Conservation (phyloP, 495 filamentous ascomycete species). For the Penicillium paxilli region DNA sequence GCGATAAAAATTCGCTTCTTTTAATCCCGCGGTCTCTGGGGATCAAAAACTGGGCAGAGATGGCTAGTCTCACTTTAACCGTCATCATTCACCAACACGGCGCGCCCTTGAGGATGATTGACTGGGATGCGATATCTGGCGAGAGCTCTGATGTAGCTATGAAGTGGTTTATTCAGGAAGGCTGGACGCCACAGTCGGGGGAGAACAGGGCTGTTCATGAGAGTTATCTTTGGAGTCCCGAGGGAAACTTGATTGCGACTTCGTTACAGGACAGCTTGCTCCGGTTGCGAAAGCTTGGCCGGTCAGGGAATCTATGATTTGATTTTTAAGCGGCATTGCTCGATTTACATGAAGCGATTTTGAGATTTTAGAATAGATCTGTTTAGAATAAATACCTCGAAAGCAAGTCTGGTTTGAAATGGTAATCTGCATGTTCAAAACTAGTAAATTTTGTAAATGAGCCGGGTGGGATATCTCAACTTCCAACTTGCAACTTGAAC, state of each 20-base stretch:
- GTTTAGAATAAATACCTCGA: no score
- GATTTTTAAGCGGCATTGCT: background rate
- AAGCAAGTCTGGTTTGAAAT: no score
- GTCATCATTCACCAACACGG: constrained; percentile 59
- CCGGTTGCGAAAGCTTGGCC: constrained; percentile 19
- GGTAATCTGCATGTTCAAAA: no score
- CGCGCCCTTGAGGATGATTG: constrained; percentile 40
- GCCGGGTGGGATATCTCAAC: no score
- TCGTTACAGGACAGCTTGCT: constrained; percentile 64
- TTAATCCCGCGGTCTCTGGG: constrained; percentile 61
- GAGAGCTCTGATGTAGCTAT: constrained; percentile 28
- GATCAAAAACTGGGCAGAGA: constrained; percentile 50
- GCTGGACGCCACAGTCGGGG: constrained; percentile 54
- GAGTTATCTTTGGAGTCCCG: constrained; percentile 63
- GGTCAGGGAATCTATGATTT: constrained; percentile 26
- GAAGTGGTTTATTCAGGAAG: constrained; percentile 72
- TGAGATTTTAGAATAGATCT: no score
- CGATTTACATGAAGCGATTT: no score
- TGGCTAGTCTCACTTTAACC: constrained; percentile 61
- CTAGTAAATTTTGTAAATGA: no score
- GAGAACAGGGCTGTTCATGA: constrained; percentile 60
- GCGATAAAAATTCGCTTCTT: constrained; percentile 68
- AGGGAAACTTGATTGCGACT: constrained; percentile 61
- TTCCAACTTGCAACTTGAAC: no score
- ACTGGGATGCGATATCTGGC: constrained; percentile 23